Conservation (phyloP, 306 rosid genomes). For the Trichosanthes cucumerina region DNA sequence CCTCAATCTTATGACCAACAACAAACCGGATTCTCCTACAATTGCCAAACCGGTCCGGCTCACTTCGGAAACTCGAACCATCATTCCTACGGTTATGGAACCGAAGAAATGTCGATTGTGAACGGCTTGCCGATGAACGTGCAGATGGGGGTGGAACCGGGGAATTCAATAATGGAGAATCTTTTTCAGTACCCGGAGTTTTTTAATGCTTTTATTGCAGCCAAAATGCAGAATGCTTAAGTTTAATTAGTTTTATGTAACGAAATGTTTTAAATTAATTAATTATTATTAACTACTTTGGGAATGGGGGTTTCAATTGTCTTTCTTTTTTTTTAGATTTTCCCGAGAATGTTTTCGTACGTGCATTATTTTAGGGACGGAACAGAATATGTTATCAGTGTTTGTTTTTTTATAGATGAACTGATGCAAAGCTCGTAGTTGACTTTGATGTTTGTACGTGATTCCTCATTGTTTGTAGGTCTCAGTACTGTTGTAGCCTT, state of each 20-base stretch:
- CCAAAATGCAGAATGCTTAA: slow-evolving; percentile 45
- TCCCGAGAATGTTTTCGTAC: not conserved
- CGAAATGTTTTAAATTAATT: not conserved
- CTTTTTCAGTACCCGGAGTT: slow-evolving; percentile 47
- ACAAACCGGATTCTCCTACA: not conserved
- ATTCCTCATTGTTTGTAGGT: not conserved
- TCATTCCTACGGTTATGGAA: not conserved
- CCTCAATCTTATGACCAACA: not conserved
- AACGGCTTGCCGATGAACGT: slow-evolving; percentile 16
- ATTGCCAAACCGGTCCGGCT: slow-evolving; percentile 3
- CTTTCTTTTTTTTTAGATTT: not conserved
- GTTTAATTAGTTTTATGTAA: not conserved
- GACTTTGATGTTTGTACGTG: not conserved
- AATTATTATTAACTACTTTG: not conserved
- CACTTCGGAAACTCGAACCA: slow-evolving; percentile 20
- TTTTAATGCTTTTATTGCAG: slow-evolving; percentile 23
- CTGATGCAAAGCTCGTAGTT: not conserved
- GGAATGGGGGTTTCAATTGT: not conserved
- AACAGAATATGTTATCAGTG: not conserved
- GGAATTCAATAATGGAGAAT: slow-evolving; percentile 19
- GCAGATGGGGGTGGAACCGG: slow-evolving; percentile 9
- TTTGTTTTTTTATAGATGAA: not conserved
- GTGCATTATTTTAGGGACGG: not conserved
- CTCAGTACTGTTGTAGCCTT: not conserved
- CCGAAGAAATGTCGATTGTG: slow-evolving; percentile 14